Evolutionary conservation across 225 moss, liverwort and hornwort genomes (phyloP).

Genomic region (Bryum argenteum): DNA sequence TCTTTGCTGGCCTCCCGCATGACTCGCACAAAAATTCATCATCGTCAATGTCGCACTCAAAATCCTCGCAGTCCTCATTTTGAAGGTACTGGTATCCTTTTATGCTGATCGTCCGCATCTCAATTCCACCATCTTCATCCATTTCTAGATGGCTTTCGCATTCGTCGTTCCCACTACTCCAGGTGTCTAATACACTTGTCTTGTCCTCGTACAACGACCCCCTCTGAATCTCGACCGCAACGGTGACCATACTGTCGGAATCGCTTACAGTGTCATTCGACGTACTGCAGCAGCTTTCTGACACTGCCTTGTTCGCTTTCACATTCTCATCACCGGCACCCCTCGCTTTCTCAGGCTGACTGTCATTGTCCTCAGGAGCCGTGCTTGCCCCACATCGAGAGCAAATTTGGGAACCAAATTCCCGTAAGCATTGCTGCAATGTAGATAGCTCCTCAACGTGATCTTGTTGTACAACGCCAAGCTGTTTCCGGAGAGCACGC

Average conservation of each 20-base stretch:
- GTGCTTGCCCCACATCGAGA: slow-evolving; percentile 32
- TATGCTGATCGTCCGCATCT: slow-evolving; percentile 36
- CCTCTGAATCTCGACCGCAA: slow-evolving; percentile 27
- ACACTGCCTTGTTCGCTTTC: not conserved
- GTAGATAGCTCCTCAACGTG: slow-evolving; percentile 38
- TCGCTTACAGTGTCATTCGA: slow-evolving; percentile 22
- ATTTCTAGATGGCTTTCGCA: slow-evolving; percentile 23
- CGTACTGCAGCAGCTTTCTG: slow-evolving; percentile 19
- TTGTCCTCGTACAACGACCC: not conserved
- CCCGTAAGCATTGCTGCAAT: slow-evolving; percentile 36
- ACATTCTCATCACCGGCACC: not conserved
- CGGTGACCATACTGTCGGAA: slow-evolving; percentile 27
- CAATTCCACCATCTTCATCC: slow-evolving; percentile 16
- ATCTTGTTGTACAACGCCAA: slow-evolving; percentile 23
- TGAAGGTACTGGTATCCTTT: slow-evolving; percentile 36
- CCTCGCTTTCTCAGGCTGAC: not conserved
- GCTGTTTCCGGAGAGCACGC: slow-evolving; percentile 18
- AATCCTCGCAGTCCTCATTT: slow-evolving; percentile 30
- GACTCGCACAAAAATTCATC: slow-evolving; percentile 34
- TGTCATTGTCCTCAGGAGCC: not conserved
- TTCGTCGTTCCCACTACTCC: slow-evolving; percentile 35
- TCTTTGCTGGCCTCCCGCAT: slow-evolving; percentile 34
- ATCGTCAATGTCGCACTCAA: slow-evolving; percentile 30
- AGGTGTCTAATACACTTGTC: slow-evolving; percentile 29
- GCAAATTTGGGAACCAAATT: slow-evolving; percentile 36